Conservation (phyloP, 805 yeast genomes). For the Brettanomyces naardenensis region DNA sequence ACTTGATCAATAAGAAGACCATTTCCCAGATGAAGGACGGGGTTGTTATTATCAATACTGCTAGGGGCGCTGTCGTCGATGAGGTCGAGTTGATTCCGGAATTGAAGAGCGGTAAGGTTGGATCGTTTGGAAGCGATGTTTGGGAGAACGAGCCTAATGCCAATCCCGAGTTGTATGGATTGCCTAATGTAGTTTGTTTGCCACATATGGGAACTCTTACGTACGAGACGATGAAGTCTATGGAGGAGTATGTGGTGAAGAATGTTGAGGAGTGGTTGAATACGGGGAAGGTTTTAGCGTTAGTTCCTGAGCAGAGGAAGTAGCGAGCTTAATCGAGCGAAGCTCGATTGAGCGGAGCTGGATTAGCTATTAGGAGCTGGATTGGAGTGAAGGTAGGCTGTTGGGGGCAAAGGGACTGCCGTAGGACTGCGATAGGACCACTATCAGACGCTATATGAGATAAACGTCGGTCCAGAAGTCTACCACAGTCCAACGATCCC, state of each 20-base stretch:
- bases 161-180: slow-evolving; percentile 46
- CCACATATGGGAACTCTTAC: slow-evolving; percentile 93
- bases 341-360: too few relatives aligned
- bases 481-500: too few relatives aligned
- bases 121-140: slow-evolving; percentile 67
- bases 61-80: slow-evolving; percentile 80
- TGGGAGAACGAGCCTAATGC: slow-evolving; percentile 68
- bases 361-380: too few relatives aligned
- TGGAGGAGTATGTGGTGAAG: slow-evolving; percentile 73
- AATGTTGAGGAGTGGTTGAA: slow-evolving; percentile 51
- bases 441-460: too few relatives aligned
- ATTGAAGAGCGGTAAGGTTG: slow-evolving; percentile 57
- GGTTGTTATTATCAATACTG: slow-evolving; percentile 76
- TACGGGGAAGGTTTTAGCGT: slow-evolving; percentile 61
- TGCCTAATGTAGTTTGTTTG: slow-evolving; percentile 65
- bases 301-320: slow-evolving; percentile 70
- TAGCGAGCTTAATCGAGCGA: too few relatives aligned
- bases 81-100: slow-evolving; percentile 50
- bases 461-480: too few relatives aligned
- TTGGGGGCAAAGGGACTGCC: too few relatives aligned
- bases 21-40: slow-evolving; percentile 71
- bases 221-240: slow-evolving; percentile 59
- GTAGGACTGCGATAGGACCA: too few relatives aligned
- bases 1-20: slow-evolving; percentile 53
- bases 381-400: too few relatives aligned